Evolutionary conservation across 306 rosid species (phyloP), one percentile per base, ranked within the genome.

Genomic region (Cucurbita maxima): DNA sequence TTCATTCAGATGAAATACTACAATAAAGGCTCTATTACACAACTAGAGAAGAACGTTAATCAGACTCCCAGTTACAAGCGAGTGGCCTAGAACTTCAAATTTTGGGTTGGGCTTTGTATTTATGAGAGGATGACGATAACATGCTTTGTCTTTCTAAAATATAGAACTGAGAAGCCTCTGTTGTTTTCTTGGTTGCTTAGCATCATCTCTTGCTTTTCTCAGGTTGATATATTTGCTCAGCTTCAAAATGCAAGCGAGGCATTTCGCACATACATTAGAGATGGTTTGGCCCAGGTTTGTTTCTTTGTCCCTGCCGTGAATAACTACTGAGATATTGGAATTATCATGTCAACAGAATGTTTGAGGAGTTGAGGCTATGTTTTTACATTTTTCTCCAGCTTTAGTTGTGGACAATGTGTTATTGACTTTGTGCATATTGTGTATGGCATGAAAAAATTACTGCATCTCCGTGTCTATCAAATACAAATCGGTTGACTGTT

Each of bases 171-270:
- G 52, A 67, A 67, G 55, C 72, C 40, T 67, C 16, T 45, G 72
- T 40, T 12, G 18, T 7, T 25, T 16, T 59, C 9, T 41, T 9
- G 6, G 55, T 67, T 20, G 5, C 72, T 44, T 6, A 41, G 18
- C 25, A 5, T 58, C 47, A 10, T 48, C 20, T 3, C 18, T 11
- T 50, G 54, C n/a, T 58, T 79, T 45, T 84, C 68, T 75, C 86
- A 95, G 99, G 97, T 91, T 72, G 99, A 95, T 84, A 95, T 95
- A 79, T 95, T 95, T 81, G 55, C 95, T 80, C 99, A 95, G 83
- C 99, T 95, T 74, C 93, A 88, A 83, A 95, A 95, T 83, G 99
- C 99, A 14, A 95, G 99, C 15, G 99, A 91, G 91, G 97, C 97
- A 61, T 95, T 95, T 72, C 96, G 99, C 73, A 91, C 97, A 3